Conservation (phyloP, 169 alveolate species). For the Eimeria falciformis region DNA sequence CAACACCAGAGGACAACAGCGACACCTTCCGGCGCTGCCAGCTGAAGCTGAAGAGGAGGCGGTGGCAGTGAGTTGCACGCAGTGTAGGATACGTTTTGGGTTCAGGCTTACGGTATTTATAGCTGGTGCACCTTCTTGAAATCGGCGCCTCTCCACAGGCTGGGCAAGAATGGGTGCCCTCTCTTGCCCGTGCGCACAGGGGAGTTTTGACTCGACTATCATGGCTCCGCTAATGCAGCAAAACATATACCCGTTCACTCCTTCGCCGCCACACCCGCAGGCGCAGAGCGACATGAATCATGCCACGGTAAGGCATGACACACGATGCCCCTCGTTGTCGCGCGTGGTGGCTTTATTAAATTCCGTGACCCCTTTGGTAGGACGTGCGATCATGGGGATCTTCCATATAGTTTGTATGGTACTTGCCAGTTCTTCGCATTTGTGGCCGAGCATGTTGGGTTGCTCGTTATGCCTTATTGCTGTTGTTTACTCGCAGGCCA, state of each 20-base stretch:
- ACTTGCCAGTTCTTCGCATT: too few species aligned
- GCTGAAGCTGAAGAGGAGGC: conserved; percentile 32
- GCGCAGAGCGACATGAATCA: conserved; percentile 34
- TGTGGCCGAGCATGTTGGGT: neutral
- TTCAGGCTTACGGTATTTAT: neutral
- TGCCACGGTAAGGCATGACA: conserved; percentile 19
- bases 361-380: too few species aligned
- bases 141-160: neutral
- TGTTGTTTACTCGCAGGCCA: conserved; percentile 25
- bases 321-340: too few species aligned
- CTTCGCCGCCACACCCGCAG: conserved; percentile 55
- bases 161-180: neutral
- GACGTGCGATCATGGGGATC: neutral
- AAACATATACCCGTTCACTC: conserved; percentile 47
- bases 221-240: conserved; percentile 76
- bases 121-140: neutral
- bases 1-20: conserved; percentile 37
- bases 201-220: conserved; percentile 64
- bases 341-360: too few species aligned
- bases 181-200: conserved; percentile 16
- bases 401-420: neutral
- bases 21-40: conserved; percentile 8
- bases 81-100: neutral
- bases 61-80: conserved; percentile 30
- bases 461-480: neutral